phyloP scores from a whole-genome alignment of 1,284 basidiomycete genomes.

The Pseudozyma thailandica region DNA sequence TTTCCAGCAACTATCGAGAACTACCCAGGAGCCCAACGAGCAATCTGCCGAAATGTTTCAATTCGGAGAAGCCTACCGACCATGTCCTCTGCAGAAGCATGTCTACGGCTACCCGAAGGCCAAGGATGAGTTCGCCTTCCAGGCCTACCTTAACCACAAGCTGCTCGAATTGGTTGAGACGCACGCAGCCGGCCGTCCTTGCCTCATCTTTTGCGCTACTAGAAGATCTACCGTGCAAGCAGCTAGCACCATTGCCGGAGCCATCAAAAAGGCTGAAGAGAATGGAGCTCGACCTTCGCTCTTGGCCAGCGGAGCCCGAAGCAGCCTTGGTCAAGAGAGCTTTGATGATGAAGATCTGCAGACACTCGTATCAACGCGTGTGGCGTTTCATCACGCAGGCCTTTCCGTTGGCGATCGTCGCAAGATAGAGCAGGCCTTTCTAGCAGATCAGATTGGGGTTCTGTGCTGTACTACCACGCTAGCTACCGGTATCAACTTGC shows the following conservation, averaged over 20 bases:
- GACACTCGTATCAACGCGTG: conserved; percentile 70
- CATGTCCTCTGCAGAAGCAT: conserved; percentile 55
- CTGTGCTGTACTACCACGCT: conserved; percentile 73
- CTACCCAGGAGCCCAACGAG: neutral
- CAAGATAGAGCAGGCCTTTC: conserved; percentile 77
- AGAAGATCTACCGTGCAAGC: conserved; percentile 73
- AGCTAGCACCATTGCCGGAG: conserved; percentile 79
- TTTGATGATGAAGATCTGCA: conserved; percentile 48
- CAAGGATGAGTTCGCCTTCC: conserved; percentile 83
- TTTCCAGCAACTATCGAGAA: neutral
- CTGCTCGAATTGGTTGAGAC: conserved; percentile 71
- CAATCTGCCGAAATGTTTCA: conserved; percentile 37
- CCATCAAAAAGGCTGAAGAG: conserved; percentile 69
- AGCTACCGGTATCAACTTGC: conserved; percentile 85
- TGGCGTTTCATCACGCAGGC: conserved; percentile 89
- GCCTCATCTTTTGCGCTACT: conserved; percentile 58
- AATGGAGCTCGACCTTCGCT: conserved; percentile 16
- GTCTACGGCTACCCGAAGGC: conserved; percentile 70
- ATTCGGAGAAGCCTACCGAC: conserved; percentile 58
- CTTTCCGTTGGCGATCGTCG: conserved; percentile 78
- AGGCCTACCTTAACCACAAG: conserved; percentile 79
- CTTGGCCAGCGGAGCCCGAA: conserved; percentile 8
- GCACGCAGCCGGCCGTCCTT: conserved; percentile 48
- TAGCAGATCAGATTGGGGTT: conserved; percentile 73
- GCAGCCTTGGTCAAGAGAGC: conserved; percentile 9